These are phyloP conservation scores for Amanita phalloides DNA, from an alignment of 768 basidiomycete species.

Conservation along the genomic window DNA sequence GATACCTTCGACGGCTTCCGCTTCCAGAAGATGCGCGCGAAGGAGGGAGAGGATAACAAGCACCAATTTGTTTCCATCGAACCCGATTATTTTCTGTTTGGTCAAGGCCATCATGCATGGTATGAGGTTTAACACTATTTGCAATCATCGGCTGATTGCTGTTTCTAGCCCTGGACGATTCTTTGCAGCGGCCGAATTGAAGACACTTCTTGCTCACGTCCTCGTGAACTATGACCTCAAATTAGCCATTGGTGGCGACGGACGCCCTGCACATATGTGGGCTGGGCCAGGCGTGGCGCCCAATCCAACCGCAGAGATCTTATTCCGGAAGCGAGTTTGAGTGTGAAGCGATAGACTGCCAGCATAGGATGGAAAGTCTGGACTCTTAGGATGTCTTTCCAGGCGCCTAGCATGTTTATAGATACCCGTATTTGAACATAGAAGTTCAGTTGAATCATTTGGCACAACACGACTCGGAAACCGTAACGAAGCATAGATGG, in stretches of 20 bases:
- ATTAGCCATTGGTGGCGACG: slow-evolving; percentile 10
- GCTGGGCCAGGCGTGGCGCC: slow-evolving; percentile 12
- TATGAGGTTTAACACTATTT: not conserved
- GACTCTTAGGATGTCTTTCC: too few species aligned
- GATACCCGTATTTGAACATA: too few species aligned
- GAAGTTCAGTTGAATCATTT: too few species aligned
- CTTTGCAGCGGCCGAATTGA: slow-evolving; percentile 23
- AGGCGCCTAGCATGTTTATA: too few species aligned
- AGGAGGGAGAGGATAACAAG: slow-evolving; percentile 16
- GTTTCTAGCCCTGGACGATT: slow-evolving; percentile 20
- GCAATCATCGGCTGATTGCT: not conserved
- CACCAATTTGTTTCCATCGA: slow-evolving; percentile 21
- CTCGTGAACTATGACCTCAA: slow-evolving; percentile 24
- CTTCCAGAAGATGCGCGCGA: slow-evolving; percentile 23
- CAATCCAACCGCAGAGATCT: slow-evolving; percentile 20
- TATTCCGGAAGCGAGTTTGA: slow-evolving; percentile 19
- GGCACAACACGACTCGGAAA: too few species aligned
- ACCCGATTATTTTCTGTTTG: slow-evolving; percentile 22
- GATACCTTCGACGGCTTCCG: slow-evolving; percentile 29
- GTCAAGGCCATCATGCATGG: slow-evolving; percentile 15
- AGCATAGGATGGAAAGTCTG: too few species aligned
- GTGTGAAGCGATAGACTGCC: not conserved
- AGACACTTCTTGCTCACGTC: slow-evolving; percentile 20
- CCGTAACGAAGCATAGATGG: too few species aligned
- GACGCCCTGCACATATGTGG: slow-evolving; percentile 8